Percentiles rank a stretch among this genome's conserved stretches.
These are phyloP conservation scores for Brassica hybrid DNA, from an alignment of 441 rosid genomes.

Conservation along the genomic window DNA sequence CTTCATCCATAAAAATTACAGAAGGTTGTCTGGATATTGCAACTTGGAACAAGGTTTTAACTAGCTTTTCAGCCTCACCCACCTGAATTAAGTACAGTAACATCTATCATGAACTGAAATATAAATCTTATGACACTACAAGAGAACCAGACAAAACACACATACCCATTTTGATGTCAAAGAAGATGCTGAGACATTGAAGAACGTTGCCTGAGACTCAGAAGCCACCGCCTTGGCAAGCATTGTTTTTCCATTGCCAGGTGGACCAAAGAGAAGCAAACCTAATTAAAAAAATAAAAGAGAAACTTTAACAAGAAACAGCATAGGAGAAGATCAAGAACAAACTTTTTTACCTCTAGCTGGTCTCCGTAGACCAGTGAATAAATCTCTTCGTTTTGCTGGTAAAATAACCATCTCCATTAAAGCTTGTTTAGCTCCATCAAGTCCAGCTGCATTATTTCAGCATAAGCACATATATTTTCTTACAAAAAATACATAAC, in stretches of 20 bases:
- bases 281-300: slow-evolving; percentile 49
- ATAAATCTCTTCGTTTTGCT: slow-evolving; percentile 83
- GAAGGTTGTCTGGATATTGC: slow-evolving; percentile 94
- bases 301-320: neutral
- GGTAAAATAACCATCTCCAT: slow-evolving; percentile 98
- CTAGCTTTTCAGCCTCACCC: slow-evolving; percentile 97
- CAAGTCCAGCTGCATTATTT: slow-evolving; percentile 74
- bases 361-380: slow-evolving; percentile 94
- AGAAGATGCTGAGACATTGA: slow-evolving; percentile 93
- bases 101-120: no score
- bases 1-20: slow-evolving; percentile 95
- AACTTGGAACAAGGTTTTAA: slow-evolving; percentile 84
- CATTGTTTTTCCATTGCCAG: slow-evolving; percentile 98
- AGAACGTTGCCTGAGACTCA: slow-evolving; percentile 93
- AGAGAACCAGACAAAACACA: no score
- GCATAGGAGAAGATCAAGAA: slow-evolving; percentile 5
- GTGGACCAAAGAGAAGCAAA: slow-evolving; percentile 95
- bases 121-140: no score
- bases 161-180: slow-evolving; percentile 66
- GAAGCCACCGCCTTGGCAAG: slow-evolving; percentile 98
- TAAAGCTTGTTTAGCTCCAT: slow-evolving; percentile 90
- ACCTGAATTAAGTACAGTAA: slow-evolving; percentile 50
- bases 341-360: slow-evolving; percentile 69
- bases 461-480: no score
- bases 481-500: neutral